These are phyloP conservation scores for Macrophomina tecta DNA, from an alignment of 2,329 filamentous ascomycete genomes.

Conservation along the genomic window DNA sequence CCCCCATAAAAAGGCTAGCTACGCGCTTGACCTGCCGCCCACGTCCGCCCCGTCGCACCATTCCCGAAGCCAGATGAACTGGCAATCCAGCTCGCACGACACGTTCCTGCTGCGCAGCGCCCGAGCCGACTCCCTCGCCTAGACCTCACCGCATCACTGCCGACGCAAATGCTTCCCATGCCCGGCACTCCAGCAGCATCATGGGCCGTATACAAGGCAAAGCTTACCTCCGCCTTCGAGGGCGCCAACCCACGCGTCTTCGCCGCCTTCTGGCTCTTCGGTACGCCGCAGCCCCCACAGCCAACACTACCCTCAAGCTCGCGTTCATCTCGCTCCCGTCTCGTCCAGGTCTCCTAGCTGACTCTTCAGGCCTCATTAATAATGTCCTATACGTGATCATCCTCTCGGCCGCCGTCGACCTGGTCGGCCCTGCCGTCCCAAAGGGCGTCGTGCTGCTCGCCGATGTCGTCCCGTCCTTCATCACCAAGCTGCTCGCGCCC, in stretches of 20 bases:
- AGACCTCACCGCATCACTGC: constrained; percentile 14
- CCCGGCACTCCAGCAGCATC: constrained; percentile 67
- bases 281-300: constrained; percentile 64
- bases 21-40: constrained; percentile 17
- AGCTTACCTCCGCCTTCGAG: constrained; percentile 67
- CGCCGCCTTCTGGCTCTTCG: constrained; percentile 90
- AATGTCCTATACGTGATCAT: constrained; percentile 98
- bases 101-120: not conserved
- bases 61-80: constrained; percentile 21
- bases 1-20: constrained; percentile 23
- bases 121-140: not conserved
- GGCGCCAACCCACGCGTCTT: constrained; percentile 75
- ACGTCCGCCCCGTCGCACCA: constrained; percentile 18
- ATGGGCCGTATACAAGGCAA: constrained; percentile 74
- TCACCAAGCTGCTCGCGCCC: constrained; percentile 85
- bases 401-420: constrained; percentile 91
- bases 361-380: constrained; percentile 77
- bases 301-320: not conserved
- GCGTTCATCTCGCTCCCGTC: constrained; percentile 4
- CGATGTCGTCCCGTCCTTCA: constrained; percentile 88
- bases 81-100: constrained; percentile 12
- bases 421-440: constrained; percentile 84
- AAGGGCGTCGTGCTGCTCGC: constrained; percentile 93
- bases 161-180: constrained; percentile 53
- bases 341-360: constrained; percentile 4